phyloP scores from a whole-genome alignment of 148 eudicot genomes.

The Persicaria maculosa region DNA sequence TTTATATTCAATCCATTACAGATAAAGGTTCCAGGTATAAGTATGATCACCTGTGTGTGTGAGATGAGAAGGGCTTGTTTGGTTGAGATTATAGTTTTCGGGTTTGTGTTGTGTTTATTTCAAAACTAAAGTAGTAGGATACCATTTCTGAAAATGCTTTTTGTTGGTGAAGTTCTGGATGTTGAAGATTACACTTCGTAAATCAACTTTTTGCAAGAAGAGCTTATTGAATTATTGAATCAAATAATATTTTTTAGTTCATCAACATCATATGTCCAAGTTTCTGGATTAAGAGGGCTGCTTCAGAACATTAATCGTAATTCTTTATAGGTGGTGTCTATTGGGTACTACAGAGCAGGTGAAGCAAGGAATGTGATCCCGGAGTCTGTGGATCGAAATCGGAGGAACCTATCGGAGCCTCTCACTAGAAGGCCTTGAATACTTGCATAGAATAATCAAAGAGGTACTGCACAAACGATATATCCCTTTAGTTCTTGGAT shows the following conservation, averaged over 20 bases:
- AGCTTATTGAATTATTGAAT: background rate
- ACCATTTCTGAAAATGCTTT: background rate
- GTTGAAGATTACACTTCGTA: background rate
- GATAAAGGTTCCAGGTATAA: background rate
- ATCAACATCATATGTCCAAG: background rate
- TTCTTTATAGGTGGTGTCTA: constrained; percentile 43
- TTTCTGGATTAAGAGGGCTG: background rate
- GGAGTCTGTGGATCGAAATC: constrained; percentile 35
- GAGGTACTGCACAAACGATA: constrained; percentile 27
- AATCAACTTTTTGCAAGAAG: background rate
- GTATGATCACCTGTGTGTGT: too few species aligned
- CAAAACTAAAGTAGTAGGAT: too few species aligned
- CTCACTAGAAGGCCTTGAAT: constrained; percentile 33
- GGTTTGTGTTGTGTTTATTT: too few species aligned
- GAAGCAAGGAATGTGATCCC: constrained; percentile 59
- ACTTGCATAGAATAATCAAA: constrained; percentile 45
- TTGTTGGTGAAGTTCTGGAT: background rate
- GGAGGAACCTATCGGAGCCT: constrained; percentile 60
- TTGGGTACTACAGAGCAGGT: constrained; percentile 49
- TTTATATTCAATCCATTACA: background rate
- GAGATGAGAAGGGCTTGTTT: too few species aligned
- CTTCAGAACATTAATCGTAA: background rate
- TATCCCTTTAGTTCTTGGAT: too few species aligned
- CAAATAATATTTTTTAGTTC: background rate
- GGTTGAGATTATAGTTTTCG: too few species aligned